Conservation (phyloP, 2,329 filamentous ascomycete genomes). For the Cryphonectria carpinicola region DNA sequence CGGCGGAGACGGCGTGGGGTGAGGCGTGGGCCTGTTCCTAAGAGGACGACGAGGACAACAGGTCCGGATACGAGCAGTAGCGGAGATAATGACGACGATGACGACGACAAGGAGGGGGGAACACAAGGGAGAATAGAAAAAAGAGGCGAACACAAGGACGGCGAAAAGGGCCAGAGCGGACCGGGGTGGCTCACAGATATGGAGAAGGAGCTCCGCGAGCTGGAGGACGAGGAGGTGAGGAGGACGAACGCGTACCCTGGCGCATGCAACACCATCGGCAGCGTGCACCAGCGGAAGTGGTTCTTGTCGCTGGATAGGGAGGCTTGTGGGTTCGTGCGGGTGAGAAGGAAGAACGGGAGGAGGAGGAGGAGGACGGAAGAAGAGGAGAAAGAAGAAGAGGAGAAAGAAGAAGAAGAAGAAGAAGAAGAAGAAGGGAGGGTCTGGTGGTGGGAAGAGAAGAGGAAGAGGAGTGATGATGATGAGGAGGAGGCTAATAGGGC, state of each 20-base stretch:
- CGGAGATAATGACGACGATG: slow-evolving; percentile 27
- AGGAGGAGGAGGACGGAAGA: no score
- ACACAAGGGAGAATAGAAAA: no score
- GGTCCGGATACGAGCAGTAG: slow-evolving; percentile 34
- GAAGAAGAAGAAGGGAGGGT: slow-evolving; percentile 22
- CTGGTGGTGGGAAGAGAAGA: slow-evolving; percentile 33
- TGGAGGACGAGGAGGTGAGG: slow-evolving; percentile 58
- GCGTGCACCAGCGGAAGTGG: slow-evolving; percentile 70
- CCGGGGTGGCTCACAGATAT: slow-evolving; percentile 38
- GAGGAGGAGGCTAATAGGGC: background rate
- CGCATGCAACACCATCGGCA: slow-evolving; percentile 67
- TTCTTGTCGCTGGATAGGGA: slow-evolving; percentile 65
- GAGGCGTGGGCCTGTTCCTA: background rate
- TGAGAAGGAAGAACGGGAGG: slow-evolving; percentile 30
- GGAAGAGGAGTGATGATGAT: slow-evolving; percentile 20
- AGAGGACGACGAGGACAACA: background rate
- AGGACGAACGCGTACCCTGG: slow-evolving; percentile 68
- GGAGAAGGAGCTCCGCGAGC: slow-evolving; percentile 48
- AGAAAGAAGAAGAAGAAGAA: slow-evolving; percentile 20
- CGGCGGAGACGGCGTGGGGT: background rate
- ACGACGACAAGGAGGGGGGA: slow-evolving; percentile 10
- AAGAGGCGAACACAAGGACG: slow-evolving; percentile 27
- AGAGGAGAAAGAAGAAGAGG: background rate
- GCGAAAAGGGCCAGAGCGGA: slow-evolving; percentile 26
- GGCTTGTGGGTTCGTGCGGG: slow-evolving; percentile 59